These are phyloP conservation scores for Sugiyamaella boreocaroliniensis DNA, from an alignment of 805 yeast species.

Conservation along the genomic window DNA sequence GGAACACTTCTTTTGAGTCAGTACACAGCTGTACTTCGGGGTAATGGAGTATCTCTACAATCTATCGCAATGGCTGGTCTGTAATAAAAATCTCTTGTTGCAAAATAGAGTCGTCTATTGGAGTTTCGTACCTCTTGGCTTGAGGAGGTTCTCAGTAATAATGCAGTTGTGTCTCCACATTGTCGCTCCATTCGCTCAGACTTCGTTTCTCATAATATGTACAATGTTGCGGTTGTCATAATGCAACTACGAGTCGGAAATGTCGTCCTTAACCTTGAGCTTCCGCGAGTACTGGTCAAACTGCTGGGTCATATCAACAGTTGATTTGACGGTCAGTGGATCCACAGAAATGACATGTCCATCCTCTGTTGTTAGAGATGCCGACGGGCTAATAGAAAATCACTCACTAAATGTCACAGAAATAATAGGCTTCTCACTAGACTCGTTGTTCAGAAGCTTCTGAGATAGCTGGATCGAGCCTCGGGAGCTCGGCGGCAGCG, in stretches of 20 bases:
- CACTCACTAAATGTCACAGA: constrained; percentile 58
- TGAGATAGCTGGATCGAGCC: constrained; percentile 55
- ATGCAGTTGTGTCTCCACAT: background rate
- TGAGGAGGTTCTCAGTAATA: too few relatives aligned
- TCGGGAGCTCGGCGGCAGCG: constrained; percentile 71
- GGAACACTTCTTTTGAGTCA: too few relatives aligned
- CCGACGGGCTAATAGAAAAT: background rate
- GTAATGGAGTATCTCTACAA: too few relatives aligned
- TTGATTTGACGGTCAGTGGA: constrained; percentile 45
- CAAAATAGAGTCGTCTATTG: too few relatives aligned
- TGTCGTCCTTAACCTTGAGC: constrained; percentile 66
- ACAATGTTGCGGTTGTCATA: background rate
- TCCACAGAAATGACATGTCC: constrained; percentile 63
- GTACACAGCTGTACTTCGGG: too few relatives aligned
- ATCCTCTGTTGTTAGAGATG: constrained; percentile 41
- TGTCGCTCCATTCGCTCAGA: background rate
- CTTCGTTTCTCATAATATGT: background rate
- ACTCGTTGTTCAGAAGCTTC: constrained; percentile 46
- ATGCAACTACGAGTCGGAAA: constrained; percentile 30
- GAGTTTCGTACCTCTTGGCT: too few relatives aligned
- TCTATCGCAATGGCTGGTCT: too few relatives aligned
- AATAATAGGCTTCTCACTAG: constrained; percentile 51
- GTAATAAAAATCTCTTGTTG: too few relatives aligned
- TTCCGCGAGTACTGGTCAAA: constrained; percentile 81
- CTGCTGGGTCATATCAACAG: constrained; percentile 55